These are phyloP conservation scores for Malus hybrid DNA, from an alignment of 331 rosid genomes.

Conservation along the genomic window DNA sequence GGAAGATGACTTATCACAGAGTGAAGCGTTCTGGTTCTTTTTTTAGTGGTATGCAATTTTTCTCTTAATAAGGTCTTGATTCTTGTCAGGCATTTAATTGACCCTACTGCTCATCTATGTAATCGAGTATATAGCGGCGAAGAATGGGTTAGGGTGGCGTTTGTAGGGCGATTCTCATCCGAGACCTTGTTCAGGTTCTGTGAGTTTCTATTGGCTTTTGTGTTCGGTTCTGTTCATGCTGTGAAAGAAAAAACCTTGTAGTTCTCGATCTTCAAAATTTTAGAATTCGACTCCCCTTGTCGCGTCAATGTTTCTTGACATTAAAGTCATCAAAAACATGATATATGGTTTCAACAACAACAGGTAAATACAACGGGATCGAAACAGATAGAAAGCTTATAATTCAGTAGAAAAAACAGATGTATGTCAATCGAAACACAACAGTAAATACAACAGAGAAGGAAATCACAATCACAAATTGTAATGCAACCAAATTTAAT, in stretches of 20 bases:
- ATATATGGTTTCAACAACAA: neutral
- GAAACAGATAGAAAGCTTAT: neutral
- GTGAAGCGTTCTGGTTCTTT: too few species aligned
- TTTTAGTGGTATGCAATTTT: too few species aligned
- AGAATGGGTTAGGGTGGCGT: neutral
- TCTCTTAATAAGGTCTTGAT: neutral
- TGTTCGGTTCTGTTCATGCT: neutral
- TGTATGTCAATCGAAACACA: neutral
- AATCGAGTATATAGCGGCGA: neutral
- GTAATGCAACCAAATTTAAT: conserved; percentile 8
- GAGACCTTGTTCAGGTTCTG: neutral
- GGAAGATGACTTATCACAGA: too few species aligned
- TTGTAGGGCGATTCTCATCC: neutral
- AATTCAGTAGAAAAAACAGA: neutral
- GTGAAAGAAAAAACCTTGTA: neutral
- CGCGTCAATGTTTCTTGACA: neutral
- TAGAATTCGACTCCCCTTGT: neutral
- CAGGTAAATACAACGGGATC: neutral
- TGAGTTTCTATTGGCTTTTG: neutral
- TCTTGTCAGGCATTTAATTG: neutral
- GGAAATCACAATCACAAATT: neutral
- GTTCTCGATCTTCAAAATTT: neutral
- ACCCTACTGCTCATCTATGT: neutral
- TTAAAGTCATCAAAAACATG: neutral
- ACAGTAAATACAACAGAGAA: neutral